Base-by-base conservation (phyloP, 2,329 filamentous ascomycete genomes). In the Davidsoniella virescens region DNA sequence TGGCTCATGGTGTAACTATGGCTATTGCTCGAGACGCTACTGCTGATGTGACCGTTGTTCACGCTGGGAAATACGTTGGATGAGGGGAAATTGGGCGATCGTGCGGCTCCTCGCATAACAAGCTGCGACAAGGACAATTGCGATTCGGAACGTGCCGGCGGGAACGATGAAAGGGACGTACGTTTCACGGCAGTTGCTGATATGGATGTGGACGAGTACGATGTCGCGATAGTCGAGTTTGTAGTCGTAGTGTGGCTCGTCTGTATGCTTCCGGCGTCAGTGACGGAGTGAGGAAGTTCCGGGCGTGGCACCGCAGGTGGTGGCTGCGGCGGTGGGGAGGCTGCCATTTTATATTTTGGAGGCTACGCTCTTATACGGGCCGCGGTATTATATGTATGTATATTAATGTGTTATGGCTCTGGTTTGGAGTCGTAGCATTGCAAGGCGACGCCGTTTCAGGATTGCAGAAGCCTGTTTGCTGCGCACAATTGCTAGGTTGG, bases 141-240 rank as follows among this genome's bases (percentile, higher is more conserved):
- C 50, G 75, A 78, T 47, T 70, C 67, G 44, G 74, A 73, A 52
- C 74, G 69, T 47, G 76, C 75, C 9, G 73, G 71, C 53, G 77
- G 74, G 59, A 81, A 77, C 40, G 78, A 82, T 23, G 78, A 75
- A 44, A 82, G 65, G n/a, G 80, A 83, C 40, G 73, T 70, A 58
- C 71, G 65, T 57, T 56, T 61, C 29, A 33, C 23, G n/a, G 42
- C 20, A 12, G 47, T 33, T 16, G 47, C 23, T 2, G 47, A 41
- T 17, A 29, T 20, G 16, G 44, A 47, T 14, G 18, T 9, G 14
- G n/a, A 16, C 17, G 25, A 16, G 6, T 29, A 46, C 16, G n/a
- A 16, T 36, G 47, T 12, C 14, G 26, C 29, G 29, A 33, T 33
- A 33, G 29, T 18, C 5, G 43, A 26, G 6, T 16, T 40, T n/a